Base-by-base conservation (phyloP, 1,284 basidiomycete genomes). In the Boletus mariae region DNA sequence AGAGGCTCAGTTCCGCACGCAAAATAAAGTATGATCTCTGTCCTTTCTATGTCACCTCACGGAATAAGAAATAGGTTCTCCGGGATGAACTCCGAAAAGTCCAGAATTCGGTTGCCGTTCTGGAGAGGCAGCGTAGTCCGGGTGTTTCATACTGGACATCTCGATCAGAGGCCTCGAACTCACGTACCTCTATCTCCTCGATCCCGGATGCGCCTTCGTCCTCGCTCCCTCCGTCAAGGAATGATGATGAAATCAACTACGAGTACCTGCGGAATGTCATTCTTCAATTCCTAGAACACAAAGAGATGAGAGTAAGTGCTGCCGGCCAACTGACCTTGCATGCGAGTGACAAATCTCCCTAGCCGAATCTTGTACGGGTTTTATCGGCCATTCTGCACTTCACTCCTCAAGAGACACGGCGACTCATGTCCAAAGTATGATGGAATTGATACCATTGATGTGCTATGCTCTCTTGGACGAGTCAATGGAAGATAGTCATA, bases 201-300 rank as follows among this genome's bases (percentile, higher is more conserved):
- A 64, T 63, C 23, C 64, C 77, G 3, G 75, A 78, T n/a, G 59
- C 71, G 0, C 71, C 75, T 20, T 48, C 61, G 25, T 72, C 76
- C 6, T 68, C 69, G n/a, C 67, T 74, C 5, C 66, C 75, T 20
- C 61, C 61, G 7, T 58, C 51, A 35, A 73, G 74, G 45, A 78
- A 80, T n/a, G 90, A 93, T 26, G 93, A 95, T 63, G 93, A 95
- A 57, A 80, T 98, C 54, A 98, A 95, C 66, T 76, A 95, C n/a
- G 94, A 98, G 72, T 98, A 98, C 71, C 73, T 98, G 35, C 80
- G 94, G 55, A 98, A 97, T 70, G 90, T 97, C 32, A 92, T 97
- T 49, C 68, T 98, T 42, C 94, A 97, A 68, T 98, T 98, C 74
- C 72, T 94, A 48, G 91, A 94, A 67, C 85, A 92, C 71, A 90